Evolutionary conservation across 1,139 yeast genomes (phyloP), one percentile per base, ranked within the genome.

Genomic region (Yamadazyma siamensis): DNA sequence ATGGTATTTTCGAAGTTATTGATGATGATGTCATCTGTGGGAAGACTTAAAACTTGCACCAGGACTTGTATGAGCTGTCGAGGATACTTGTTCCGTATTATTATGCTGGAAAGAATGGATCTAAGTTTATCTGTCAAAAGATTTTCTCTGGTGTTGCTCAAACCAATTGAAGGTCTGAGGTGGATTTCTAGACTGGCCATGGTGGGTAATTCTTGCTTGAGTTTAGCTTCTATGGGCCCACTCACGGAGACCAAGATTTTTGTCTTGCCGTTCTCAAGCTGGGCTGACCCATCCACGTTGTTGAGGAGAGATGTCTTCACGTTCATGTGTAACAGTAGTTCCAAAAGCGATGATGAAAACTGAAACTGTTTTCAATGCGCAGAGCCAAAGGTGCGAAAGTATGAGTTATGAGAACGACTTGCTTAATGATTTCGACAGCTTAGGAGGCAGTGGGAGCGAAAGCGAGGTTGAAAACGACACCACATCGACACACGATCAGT

Each of bases 221-320:
- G 59, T 54, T 82, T 83, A 8, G 89, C 85, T 49, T 89, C 97
- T 27, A 89, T 72, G 1, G 98, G 98, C 0, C 98, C 98, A 1
- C 89, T 74, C 1, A 89, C 89, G 0, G 95, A 78, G 25, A 82
- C 77, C 3, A 87, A 56, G 6, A 84, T 78, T 40, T 75, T 75
- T 1, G 86, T 77, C 14, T 52, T 56, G 6, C 69, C 73, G 14
- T 62, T 52, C 15, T 59, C 51, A 41, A 82, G 63, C 28, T 73
- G 74, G 0, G 94, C 80, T 2, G 95, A 85, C 2, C 96, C 96
- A 53, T 86, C 95, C 1, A 80, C 89, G 39, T 77, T 72, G 30
- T 61, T 56, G 32, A 84, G 54, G 4, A 69, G 27, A 8, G 66
- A 54, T 3, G 63, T 53, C n/a, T 46, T 43, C 5, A 54, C 28